Evolutionary conservation across 2,329 filamentous ascomycete genomes (phyloP), one percentile per base, ranked within the genome.

Genomic region (Leptoxyphium fumago): DNA sequence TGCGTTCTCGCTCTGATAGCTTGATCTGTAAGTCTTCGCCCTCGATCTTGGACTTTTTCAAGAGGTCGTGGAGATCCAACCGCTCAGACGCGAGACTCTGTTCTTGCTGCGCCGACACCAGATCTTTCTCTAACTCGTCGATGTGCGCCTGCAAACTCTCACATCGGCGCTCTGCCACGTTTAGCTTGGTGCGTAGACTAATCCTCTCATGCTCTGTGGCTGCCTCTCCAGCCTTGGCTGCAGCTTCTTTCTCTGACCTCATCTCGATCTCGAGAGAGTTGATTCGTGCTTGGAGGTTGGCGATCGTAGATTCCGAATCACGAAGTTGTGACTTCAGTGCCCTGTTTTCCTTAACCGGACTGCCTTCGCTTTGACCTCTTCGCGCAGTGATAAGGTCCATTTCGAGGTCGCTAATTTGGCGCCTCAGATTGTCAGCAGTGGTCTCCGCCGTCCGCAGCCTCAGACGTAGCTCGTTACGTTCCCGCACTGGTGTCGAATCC

Each of bases 1-100:
- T 72, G 44, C 75, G 70, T 44, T 85, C 79, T 48, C 82, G 78
- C 55, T 83, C 77, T 5, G 73, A 70, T 26, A 91, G 71, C 55
- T 84, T 78, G 46, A 84, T 71, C 52, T 84, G 79, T n/a, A 91
- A 69, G 39, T 61, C 53, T 42, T 66, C 63, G 11, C 60, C 58
- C 43, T 65, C 61, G 26, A 77, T 67, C 59, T 82, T 78, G 15
- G 74, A 74, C 53, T 76, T 72, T 48, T 75, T 77, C 21, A 80
- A 66, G 60, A 76, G 70, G 43, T 71, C 66, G 49, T 78, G 74
- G 15, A 84, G 63, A 46, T 80, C 75, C 36, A 71, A 68, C 38
- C 75, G 71, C 55, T 78, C 75, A 44, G 73, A 72, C 40, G 64
- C 64, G 10, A 66, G 64, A 29, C 72, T 68, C 14, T 65, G 57